These are phyloP conservation scores for Lenzites betulinus DNA, from an alignment of 768 basidiomycete species.

Conservation along the genomic window DNA sequence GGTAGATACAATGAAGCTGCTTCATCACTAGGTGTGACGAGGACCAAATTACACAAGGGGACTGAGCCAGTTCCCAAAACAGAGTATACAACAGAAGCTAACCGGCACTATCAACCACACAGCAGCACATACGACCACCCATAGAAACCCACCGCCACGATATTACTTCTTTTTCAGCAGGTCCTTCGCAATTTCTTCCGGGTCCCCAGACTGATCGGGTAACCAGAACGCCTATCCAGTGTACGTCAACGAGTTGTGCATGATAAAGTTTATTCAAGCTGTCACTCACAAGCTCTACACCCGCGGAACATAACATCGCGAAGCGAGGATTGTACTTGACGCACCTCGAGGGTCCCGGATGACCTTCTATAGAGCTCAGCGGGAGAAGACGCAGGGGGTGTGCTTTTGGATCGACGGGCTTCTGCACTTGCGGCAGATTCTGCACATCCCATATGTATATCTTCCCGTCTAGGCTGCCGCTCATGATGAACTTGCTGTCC, in stretches of 20 bases:
- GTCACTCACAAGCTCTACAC: slow-evolving; percentile 71
- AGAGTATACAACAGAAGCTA: slow-evolving; percentile 3
- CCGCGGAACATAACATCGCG: slow-evolving; percentile 86
- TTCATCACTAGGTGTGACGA: not conserved
- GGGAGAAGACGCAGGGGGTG: slow-evolving; percentile 56
- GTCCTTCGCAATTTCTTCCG: slow-evolving; percentile 71
- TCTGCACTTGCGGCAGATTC: slow-evolving; percentile 53
- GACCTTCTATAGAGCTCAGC: slow-evolving; percentile 63
- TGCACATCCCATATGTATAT: slow-evolving; percentile 88
- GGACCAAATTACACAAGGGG: not conserved
- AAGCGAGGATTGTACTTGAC: slow-evolving; percentile 88
- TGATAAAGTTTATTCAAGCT: slow-evolving; percentile 2
- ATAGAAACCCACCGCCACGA: not conserved
- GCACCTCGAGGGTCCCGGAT: slow-evolving; percentile 81
- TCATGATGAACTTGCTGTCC: slow-evolving; percentile 87
- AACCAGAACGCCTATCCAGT: slow-evolving; percentile 59
- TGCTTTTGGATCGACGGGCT: slow-evolving; percentile 55
- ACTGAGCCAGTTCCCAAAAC: not conserved
- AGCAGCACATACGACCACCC: slow-evolving; percentile 2
- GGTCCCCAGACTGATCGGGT: slow-evolving; percentile 66
- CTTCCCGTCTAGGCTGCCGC: slow-evolving; percentile 84
- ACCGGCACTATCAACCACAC: not conserved
- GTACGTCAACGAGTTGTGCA: not conserved
- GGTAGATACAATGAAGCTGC: not conserved
- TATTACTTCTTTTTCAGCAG: slow-evolving; percentile 55